Conservation (phyloP, 2,329 filamentous ascomycete species). For the Pseudogymnoascus sp. region DNA sequence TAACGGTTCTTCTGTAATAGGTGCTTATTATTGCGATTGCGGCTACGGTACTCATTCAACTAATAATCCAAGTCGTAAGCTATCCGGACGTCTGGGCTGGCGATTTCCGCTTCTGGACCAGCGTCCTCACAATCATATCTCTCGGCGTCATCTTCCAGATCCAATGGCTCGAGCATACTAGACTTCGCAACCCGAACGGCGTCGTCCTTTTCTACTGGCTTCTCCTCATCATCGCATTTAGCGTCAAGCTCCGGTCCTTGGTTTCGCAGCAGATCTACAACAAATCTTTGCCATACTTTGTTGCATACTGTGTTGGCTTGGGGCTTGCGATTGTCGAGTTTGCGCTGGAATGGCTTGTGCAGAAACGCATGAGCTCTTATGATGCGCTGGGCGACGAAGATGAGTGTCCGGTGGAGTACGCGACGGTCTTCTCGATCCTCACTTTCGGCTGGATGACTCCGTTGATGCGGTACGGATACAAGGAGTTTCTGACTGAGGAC, state of each 20-base stretch:
- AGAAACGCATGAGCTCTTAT: slow-evolving; percentile 61
- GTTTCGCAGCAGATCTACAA: slow-evolving; percentile 51
- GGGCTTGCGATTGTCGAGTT: slow-evolving; percentile 55
- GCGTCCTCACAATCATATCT: slow-evolving; percentile 52
- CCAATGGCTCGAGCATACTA: slow-evolving; percentile 63
- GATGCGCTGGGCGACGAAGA: slow-evolving; percentile 59
- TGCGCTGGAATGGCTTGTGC: slow-evolving; percentile 58
- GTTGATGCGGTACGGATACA: slow-evolving; percentile 92
- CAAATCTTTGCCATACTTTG: slow-evolving; percentile 52
- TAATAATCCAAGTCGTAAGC: slow-evolving; percentile 51
- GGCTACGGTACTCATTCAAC: slow-evolving; percentile 49
- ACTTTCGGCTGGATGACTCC: slow-evolving; percentile 99
- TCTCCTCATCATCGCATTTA: slow-evolving; percentile 55
- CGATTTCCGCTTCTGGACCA: slow-evolving; percentile 65
- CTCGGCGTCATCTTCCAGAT: slow-evolving; percentile 55
- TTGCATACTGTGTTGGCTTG: slow-evolving; percentile 51
- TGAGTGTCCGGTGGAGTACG: slow-evolving; percentile 71
- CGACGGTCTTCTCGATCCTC: slow-evolving; percentile 84
- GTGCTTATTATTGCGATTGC: slow-evolving; percentile 49
- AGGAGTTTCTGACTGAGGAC: slow-evolving; percentile 83
- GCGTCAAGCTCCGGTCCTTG: slow-evolving; percentile 60
- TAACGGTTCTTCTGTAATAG: slow-evolving; percentile 30
- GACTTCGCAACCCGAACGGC: slow-evolving; percentile 60
- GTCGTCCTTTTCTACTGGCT: slow-evolving; percentile 69
- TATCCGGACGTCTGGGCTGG: slow-evolving; percentile 51